Evolutionary conservation across 2,329 filamentous ascomycete species (phyloP).

Genomic region (Exophiala phaeomuriformis): DNA sequence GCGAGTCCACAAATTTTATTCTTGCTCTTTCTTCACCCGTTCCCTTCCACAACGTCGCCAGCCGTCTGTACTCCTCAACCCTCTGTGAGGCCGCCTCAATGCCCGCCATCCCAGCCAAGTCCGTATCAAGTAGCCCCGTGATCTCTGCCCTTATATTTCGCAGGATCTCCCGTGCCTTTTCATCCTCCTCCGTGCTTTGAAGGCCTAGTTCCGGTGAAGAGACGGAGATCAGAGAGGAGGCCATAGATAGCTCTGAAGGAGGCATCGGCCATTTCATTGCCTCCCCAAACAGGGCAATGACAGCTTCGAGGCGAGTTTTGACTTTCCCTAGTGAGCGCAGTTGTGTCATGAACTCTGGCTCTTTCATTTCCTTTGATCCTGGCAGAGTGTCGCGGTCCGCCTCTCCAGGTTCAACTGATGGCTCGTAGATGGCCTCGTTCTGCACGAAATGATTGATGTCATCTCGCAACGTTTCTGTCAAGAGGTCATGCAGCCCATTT

Average conservation of each 20-base stretch:
- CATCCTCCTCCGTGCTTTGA: slow-evolving; percentile 64
- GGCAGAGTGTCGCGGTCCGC: slow-evolving; percentile 11
- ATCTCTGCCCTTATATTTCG: slow-evolving; percentile 66
- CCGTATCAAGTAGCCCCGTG: slow-evolving; percentile 53
- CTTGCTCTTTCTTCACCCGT: slow-evolving; percentile 89
- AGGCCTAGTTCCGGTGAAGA: slow-evolving; percentile 70
- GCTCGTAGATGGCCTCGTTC: slow-evolving; percentile 30
- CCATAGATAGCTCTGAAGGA: slow-evolving; percentile 75
- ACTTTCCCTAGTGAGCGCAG: slow-evolving; percentile 77
- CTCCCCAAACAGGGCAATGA: slow-evolving; percentile 86
- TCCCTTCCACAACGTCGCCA: slow-evolving; percentile 85
- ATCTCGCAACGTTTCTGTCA: slow-evolving; percentile 63
- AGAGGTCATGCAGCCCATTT: slow-evolving; percentile 66
- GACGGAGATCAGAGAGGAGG: slow-evolving; percentile 81
- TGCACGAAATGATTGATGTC: slow-evolving; percentile 69
- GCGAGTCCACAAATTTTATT: slow-evolving; percentile 67
- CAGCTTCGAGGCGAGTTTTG: slow-evolving; percentile 73
- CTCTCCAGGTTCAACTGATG: neutral
- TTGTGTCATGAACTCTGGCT: slow-evolving; percentile 65
- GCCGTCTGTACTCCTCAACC: slow-evolving; percentile 67
- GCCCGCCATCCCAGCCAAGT: slow-evolving; percentile 55
- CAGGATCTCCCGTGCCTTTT: slow-evolving; percentile 78
- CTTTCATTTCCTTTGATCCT: slow-evolving; percentile 27
- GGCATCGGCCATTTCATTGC: slow-evolving; percentile 94
- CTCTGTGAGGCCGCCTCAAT: slow-evolving; percentile 65